A percentile compares a stretch with the other conserved stretches of the same genome.
Evolutionary conservation across 2,329 filamentous ascomycete species (phyloP).

Genomic region (Fonsecaea pugnacius): DNA sequence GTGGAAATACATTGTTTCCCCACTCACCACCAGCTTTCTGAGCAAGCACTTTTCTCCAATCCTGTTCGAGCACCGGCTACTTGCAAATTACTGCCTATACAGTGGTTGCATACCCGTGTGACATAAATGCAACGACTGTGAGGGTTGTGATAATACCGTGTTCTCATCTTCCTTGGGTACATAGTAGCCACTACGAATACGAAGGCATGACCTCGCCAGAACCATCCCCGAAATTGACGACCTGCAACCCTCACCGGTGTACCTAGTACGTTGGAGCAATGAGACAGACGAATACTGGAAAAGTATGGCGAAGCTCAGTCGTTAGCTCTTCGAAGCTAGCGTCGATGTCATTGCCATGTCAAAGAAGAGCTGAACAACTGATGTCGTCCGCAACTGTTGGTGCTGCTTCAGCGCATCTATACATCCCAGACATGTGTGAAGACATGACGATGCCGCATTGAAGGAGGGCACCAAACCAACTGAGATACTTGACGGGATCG

Average conservation of each 20-base stretch:
- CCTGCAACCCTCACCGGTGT: constrained; percentile 19
- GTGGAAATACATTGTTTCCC: neutral
- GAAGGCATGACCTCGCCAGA: constrained; percentile 21
- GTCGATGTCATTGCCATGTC: constrained; percentile 28
- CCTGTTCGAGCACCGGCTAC: neutral
- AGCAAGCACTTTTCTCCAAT: constrained; percentile 1
- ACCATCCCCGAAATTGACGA: constrained; percentile 19
- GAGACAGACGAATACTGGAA: constrained; percentile 31
- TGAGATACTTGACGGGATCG: constrained; percentile 49
- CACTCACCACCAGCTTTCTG: neutral
- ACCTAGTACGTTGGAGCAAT: constrained; percentile 15
- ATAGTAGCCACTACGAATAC: neutral
- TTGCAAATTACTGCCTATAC: neutral
- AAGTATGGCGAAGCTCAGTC: constrained; percentile 29
- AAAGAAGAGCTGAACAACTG: constrained; percentile 28
- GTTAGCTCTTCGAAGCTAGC: constrained; percentile 25
- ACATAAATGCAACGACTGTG: neutral
- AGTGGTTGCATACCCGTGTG: neutral
- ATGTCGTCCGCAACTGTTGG: constrained; percentile 44
- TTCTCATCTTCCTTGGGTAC: neutral
- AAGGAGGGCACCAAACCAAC: constrained; percentile 46
- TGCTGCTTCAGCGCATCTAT: constrained; percentile 52
- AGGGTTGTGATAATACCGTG: neutral
- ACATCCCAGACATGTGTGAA: constrained; percentile 48
- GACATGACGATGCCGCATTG: constrained; percentile 48